phyloP scores from a whole-genome alignment of 768 basidiomycete genomes.

The Boletus reticulatus region DNA sequence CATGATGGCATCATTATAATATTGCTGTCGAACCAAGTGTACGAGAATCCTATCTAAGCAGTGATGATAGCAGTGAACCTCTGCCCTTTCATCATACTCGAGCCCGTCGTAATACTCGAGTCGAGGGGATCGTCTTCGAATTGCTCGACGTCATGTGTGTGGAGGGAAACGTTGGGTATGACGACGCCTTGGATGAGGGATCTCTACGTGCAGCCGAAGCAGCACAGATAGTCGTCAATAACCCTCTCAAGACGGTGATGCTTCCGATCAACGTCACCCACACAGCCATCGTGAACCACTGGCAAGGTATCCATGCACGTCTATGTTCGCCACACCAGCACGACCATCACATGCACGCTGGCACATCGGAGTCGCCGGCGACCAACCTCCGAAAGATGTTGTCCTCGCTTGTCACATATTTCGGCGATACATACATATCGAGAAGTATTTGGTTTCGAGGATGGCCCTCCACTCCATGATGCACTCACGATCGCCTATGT shows the following conservation, averaged over 20 bases:
- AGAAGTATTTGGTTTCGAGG: constrained; percentile 73
- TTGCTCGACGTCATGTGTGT: too few species aligned
- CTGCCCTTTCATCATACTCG: too few species aligned
- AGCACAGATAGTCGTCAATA: constrained; percentile 75
- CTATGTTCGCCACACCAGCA: constrained; percentile 49
- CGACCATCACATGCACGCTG: not conserved
- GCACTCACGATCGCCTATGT: constrained; percentile 80
- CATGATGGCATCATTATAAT: too few species aligned
- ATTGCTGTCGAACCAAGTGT: too few species aligned
- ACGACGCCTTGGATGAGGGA: too few species aligned
- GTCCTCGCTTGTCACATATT: constrained; percentile 72
- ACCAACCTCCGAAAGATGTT: constrained; percentile 66
- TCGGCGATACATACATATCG: constrained; percentile 72
- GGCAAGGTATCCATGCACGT: constrained; percentile 45
- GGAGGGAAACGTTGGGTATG: too few species aligned
- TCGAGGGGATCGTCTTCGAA: too few species aligned
- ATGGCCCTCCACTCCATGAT: constrained; percentile 88
- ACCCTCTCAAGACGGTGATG: constrained; percentile 68
- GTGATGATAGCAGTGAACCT: too few species aligned
- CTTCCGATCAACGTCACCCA: constrained; percentile 89
- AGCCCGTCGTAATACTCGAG: too few species aligned
- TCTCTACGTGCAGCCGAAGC: constrained; percentile 59
- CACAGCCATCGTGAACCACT: constrained; percentile 71
- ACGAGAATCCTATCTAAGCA: too few species aligned
- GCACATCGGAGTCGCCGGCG: constrained; percentile 12